Conservation (phyloP, 306 rosid genomes). For the Glycine latifolia region DNA sequence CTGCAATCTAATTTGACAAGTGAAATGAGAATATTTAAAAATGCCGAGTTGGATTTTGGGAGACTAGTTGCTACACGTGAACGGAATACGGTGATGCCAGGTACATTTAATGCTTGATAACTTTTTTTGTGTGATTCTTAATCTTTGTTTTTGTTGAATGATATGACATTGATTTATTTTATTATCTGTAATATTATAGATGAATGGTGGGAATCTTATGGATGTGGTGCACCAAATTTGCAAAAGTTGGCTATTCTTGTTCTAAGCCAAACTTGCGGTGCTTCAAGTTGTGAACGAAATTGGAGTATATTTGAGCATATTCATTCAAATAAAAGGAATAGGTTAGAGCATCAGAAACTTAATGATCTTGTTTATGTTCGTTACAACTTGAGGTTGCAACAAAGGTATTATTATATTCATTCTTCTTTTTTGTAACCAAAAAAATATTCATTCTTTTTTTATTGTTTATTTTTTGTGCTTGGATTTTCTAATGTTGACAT, state of each 20-base stretch:
- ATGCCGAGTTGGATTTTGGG: background rate
- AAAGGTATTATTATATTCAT: background rate
- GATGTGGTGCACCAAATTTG: too few species aligned
- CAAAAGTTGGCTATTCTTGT: background rate
- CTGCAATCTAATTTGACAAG: background rate
- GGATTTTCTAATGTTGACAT: background rate
- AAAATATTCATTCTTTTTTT: too few species aligned
- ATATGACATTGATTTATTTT: background rate
- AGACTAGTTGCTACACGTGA: background rate
- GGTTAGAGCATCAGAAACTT: background rate
- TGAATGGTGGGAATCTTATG: conserved; percentile 8
- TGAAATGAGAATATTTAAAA: background rate
- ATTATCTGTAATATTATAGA: background rate
- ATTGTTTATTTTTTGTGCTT: background rate
- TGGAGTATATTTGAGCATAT: background rate
- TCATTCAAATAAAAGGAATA: background rate
- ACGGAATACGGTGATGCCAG: background rate
- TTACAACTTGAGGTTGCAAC: background rate
- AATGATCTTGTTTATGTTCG: background rate
- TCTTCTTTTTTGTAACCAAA: too few species aligned
- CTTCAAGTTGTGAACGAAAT: background rate
- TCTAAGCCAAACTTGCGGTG: background rate
- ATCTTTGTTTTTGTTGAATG: background rate
- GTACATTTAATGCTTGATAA: background rate
- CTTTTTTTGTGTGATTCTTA: background rate